These are phyloP conservation scores for Gossypium arboreum DNA, from an alignment of 345 rosid species.

Conservation along the genomic window DNA sequence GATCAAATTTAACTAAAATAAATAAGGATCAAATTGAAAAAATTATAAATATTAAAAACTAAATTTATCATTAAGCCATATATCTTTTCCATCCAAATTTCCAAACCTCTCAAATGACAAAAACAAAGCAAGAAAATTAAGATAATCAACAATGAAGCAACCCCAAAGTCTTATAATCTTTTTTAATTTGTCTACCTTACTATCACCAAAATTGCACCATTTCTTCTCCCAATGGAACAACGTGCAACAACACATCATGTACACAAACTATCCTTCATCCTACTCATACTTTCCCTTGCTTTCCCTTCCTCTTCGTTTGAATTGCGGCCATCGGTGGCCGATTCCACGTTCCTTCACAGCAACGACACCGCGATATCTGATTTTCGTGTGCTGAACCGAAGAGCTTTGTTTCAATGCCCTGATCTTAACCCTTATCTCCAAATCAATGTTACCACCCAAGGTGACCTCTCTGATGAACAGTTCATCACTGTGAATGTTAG, in stretches of 20 bases:
- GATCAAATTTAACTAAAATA: too few species aligned
- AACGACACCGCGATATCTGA: conserved; percentile 46
- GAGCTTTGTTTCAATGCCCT: conserved; percentile 29
- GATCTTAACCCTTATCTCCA: conserved; percentile 24
- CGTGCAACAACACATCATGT: background rate
- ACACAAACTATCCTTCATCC: background rate
- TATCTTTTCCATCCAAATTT: background rate
- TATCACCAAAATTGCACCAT: background rate
- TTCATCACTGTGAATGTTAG: conserved; percentile 39
- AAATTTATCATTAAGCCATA: too few species aligned
- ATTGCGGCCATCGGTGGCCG: conserved; percentile 31
- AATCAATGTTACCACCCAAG: conserved; percentile 22
- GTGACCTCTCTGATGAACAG: conserved; percentile 32
- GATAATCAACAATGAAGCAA: background rate
- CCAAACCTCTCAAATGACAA: background rate
- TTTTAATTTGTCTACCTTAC: background rate
- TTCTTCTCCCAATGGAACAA: conserved; percentile 2
- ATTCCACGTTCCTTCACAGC: conserved; percentile 30
- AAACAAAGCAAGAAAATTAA: background rate
- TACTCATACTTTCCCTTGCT: conserved; percentile 1
- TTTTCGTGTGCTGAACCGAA: conserved; percentile 52
- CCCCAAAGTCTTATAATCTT: background rate
- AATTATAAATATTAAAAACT: too few species aligned
- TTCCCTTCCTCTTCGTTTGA: background rate
- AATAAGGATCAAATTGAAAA: too few species aligned